phyloP scores from a whole-genome alignment of 805 yeast species.

The Candida palmyrensis region DNA sequence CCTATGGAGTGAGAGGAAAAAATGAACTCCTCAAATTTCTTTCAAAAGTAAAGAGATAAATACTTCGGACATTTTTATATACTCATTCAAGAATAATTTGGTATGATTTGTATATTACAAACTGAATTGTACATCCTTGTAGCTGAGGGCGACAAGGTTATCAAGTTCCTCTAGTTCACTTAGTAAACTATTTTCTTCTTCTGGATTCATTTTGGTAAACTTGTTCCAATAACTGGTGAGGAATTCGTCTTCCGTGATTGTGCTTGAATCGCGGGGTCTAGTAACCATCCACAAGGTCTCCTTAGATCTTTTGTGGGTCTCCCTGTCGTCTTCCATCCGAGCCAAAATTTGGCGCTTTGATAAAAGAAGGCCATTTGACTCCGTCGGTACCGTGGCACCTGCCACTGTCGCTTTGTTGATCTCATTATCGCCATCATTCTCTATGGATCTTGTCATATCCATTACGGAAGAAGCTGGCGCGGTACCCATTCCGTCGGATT shows the following conservation, averaged over 20 bases:
- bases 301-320: slow-evolving; percentile 78
- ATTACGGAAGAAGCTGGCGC: too few relatives aligned
- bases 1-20: slow-evolving; percentile 60
- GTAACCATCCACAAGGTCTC: slow-evolving; percentile 74
- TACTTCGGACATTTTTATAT: neutral
- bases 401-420: slow-evolving; percentile 2
- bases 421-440: too few relatives aligned
- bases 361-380: slow-evolving; percentile 11
- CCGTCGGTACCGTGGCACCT: slow-evolving; percentile 1
- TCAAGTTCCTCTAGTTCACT: slow-evolving; percentile 51
- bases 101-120: neutral
- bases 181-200: slow-evolving; percentile 38
- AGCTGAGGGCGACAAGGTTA: slow-evolving; percentile 48
- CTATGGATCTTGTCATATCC: too few relatives aligned
- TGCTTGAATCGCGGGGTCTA: slow-evolving; percentile 33
- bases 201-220: slow-evolving; percentile 40
- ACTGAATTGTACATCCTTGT: slow-evolving; percentile 38
- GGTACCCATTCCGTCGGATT: neutral
- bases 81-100: neutral
- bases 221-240: slow-evolving; percentile 45
- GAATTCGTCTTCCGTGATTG: slow-evolving; percentile 33
- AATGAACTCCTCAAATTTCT: slow-evolving; percentile 61
- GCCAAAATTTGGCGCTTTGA: slow-evolving; percentile 54
- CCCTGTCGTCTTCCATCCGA: slow-evolving; percentile 91
- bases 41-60: slow-evolving; percentile 9